Evolutionary conservation across 768 basidiomycete genomes (phyloP), one percentile per base, ranked within the genome.

Genomic region (Leccinum longicurvipes): DNA sequence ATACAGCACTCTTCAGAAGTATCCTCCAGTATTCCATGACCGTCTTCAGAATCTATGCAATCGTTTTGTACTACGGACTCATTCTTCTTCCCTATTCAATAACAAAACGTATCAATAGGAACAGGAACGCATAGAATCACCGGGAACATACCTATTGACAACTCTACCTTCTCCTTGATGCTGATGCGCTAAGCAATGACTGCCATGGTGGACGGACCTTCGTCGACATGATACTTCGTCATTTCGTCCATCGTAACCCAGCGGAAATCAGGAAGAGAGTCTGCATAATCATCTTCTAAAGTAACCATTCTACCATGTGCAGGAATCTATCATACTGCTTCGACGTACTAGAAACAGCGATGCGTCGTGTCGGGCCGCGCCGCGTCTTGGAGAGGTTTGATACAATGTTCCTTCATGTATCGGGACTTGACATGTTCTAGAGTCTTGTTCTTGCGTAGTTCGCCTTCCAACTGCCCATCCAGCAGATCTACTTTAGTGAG

Each of bases 301-400:
- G 34, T 12, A 34, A n/a, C 0, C 8, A 2, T 62, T 15, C 51
- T 9, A 31, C n/a, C n/a, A n/a, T n/a, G n/a, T n/a, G 2, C 25
- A 4, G 25, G 10, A 15, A 8, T 19, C 14, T 1, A 2, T 1
- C 10, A 12, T 8, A 49, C 12, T 11, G 11, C 0, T 14, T 24
- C 15, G 17, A 55, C 61, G 4, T 39, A 63, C 61, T 24, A 24
- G 61, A 63, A 24, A 60, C 53, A 11, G 48, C n/a, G 28, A 63
- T 50, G 21, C 1, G 39, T 29, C 21, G 63, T 3, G 3, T 55
- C 52, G 12, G 12, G 42, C 10, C 61, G 53, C 8, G 34, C 34
- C 34, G 34, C 34, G 15, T 34, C 3, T 6, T 0, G 8, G 34
- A 34, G 34, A 34, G 57, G 57, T 3, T 2, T 1, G 7, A 55